Evolutionary conservation across 345 rosid genomes (phyloP).

Genomic region (Eucalyptus coolabah): DNA sequence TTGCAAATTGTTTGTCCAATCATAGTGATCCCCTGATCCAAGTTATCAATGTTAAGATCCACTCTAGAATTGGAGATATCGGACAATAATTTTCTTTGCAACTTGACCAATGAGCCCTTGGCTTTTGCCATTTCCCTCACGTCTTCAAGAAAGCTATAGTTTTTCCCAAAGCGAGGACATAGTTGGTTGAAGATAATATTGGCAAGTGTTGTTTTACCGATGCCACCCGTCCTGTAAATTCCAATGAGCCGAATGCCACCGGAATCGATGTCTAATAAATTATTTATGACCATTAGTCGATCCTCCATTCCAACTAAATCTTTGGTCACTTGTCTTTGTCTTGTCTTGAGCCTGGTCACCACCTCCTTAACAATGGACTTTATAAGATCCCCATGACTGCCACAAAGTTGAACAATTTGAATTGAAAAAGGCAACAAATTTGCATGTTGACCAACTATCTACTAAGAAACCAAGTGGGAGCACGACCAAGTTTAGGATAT

Average conservation of each 20-base stretch:
- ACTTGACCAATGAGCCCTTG: background rate
- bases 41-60: fast-evolving
- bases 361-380: no score
- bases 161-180: fast-evolving
- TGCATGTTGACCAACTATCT: no score
- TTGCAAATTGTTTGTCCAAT: background rate
- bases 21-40: fast-evolving
- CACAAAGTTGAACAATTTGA: no score
- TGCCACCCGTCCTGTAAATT: background rate
- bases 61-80: fast-evolving
- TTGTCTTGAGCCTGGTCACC: fast-evolving
- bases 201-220: background rate
- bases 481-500: fast-evolving
- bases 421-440: no score
- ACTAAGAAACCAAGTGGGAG: no score
- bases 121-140: fast-evolving
- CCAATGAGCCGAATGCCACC: fast-evolving
- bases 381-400: fast-evolving
- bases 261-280: fast-evolving
- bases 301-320: no score
- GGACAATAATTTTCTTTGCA: background rate
- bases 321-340: fast-evolving
- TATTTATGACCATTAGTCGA: fast-evolving
- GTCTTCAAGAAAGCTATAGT: background rate
- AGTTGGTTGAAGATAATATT: background rate